Conservation (phyloP, 2,329 filamentous ascomycete species). For the Pseudogymnoascus pannorum region DNA sequence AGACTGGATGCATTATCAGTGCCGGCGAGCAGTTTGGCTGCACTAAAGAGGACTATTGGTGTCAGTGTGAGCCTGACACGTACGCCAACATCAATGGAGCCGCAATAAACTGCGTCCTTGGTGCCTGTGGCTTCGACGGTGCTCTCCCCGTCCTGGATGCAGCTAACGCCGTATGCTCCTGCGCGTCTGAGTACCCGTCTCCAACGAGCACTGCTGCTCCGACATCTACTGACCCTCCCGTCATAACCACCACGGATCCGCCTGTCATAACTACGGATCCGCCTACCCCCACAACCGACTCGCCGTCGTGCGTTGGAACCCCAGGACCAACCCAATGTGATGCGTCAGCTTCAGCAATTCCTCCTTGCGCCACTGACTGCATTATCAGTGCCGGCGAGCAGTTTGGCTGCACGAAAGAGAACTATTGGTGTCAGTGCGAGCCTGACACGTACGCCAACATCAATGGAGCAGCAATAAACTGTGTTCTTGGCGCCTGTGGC, state of each 20-base stretch:
- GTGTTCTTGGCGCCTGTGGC: background rate
- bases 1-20: background rate
- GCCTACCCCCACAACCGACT: background rate
- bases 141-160: background rate
- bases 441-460: background rate
- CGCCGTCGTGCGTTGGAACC: background rate
- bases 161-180: background rate
- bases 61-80: background rate
- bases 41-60: background rate
- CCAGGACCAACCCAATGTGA: background rate
- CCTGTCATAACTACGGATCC: background rate
- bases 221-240: background rate
- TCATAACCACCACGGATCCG: background rate
- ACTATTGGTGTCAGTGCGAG: background rate
- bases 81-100: conserved; percentile 1
- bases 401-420: background rate
- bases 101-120: background rate
- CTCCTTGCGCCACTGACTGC: background rate
- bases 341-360: background rate
- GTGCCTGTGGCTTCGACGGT: background rate
- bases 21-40: background rate
- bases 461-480: background rate
- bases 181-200: background rate
- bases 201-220: background rate
- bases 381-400: background rate